Evolutionary conservation across 1,284 basidiomycete species (phyloP), one percentile per base, ranked within the genome.

Genomic region (Vanrija sp.): DNA sequence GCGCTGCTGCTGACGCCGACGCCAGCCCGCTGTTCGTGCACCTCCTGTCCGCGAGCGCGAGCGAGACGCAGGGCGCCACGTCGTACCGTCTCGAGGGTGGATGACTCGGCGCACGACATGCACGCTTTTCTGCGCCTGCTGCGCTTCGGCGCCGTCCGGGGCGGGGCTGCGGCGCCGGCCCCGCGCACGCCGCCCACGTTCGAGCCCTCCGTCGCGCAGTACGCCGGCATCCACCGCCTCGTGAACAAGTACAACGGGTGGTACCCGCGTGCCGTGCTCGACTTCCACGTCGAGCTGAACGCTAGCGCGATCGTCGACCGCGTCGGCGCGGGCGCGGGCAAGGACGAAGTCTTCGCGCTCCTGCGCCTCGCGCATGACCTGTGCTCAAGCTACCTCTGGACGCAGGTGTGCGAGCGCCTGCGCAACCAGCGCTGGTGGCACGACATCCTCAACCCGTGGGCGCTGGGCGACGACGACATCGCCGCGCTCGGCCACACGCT

Each of bases 241-340:
- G 39, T 50, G 26, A 43, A 25, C 15, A 61, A 58, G 48, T 61
- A 61, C 48, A 50, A 52, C 28, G 59, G 59, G 26, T 61, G 56
- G 53, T 61, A 61, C 26, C 29, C 55, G 15, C 55, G 51, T 21
- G 59, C 59, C 6, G 53, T 57, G 25, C 55, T 61, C 40, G 59
- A 61, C 42, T 61, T 61, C 51, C 55, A 61, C 55, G 51, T 58
- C 47, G 59, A 61, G 53, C 59, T 61, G 34, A 51, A 52, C 19
- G 53, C 55, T 10, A 15, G 43, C 3, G 44, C 25, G n/a, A 51
- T 61, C 25, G 55, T 57, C 21, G 48, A 52, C 19, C 19, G 39
- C 3, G 51, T 58, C 7, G 59, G 59, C 15, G 10, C 42, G 12
- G 8, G 19, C 1, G 55, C 55, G 15, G 4, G n/a, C 9, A 55